phyloP scores from a whole-genome alignment of 345 rosid species.

The Populus simonii region DNA sequence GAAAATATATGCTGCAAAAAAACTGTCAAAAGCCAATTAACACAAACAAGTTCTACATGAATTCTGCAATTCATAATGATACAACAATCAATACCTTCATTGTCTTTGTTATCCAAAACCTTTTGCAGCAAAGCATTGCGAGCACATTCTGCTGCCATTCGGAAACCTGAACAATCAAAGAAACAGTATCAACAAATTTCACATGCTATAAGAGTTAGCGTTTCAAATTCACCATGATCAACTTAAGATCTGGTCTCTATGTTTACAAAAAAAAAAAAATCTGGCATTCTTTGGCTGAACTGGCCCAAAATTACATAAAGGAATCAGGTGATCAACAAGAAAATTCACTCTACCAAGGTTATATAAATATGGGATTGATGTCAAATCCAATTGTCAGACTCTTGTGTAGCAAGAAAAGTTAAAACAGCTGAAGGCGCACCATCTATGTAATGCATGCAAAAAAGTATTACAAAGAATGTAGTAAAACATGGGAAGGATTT shows the following conservation, averaged over 20 bases:
- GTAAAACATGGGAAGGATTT: background rate
- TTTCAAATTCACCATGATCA: background rate
- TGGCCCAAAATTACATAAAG: background rate
- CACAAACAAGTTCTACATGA: background rate
- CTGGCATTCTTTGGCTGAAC: background rate
- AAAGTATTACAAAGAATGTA: background rate
- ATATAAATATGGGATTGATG: no score
- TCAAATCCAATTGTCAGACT: background rate
- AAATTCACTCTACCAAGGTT: no score
- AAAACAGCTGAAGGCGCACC: background rate
- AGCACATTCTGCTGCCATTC: slow-evolving; percentile 97
- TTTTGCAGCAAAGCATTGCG: slow-evolving; percentile 62
- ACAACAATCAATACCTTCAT: slow-evolving; percentile 50
- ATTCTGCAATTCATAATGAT: background rate
- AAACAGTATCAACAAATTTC: background rate
- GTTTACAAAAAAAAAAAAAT: background rate
- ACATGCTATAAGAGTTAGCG: background rate
- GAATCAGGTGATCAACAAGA: no score
- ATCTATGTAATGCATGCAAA: background rate
- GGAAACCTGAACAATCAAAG: slow-evolving; percentile 53
- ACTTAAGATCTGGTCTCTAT: background rate
- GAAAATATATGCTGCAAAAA: background rate
- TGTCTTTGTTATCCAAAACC: slow-evolving; percentile 73
- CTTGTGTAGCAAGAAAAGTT: background rate
- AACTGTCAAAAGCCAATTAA: no score